A percentile compares a stretch with the other conserved stretches of the same genome.
Conservation (phyloP, 1,284 basidiomycete species). For the Agaricales sp. region DNA sequence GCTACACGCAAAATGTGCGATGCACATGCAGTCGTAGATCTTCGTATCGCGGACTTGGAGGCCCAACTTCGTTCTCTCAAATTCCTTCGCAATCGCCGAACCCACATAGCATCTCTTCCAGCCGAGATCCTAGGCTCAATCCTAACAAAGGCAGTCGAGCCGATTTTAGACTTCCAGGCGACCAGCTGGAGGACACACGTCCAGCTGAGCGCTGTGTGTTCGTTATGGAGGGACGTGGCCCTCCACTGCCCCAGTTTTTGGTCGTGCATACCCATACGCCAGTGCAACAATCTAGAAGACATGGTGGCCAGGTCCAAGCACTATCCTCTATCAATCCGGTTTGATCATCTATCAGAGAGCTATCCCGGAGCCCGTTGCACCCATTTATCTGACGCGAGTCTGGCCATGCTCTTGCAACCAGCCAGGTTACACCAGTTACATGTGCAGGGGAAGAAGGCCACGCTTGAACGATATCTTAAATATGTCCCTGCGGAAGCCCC, state of each 20-base stretch:
- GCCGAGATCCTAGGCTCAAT: not conserved
- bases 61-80: not conserved
- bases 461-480: too few species aligned
- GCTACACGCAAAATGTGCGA: too few species aligned
- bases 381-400: too few species aligned
- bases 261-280: not conserved
- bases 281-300: not conserved
- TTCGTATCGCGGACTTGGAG: too few species aligned
- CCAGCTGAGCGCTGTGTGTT: not conserved
- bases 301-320: not conserved
- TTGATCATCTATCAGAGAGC: too few species aligned
- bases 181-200: not conserved
- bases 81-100: not conserved
- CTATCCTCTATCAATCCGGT: not conserved
- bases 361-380: too few species aligned
- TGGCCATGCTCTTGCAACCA: too few species aligned
- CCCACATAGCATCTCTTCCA: not conserved
- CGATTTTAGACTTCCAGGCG: not conserved
- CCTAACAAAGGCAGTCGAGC: not conserved
- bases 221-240: not conserved
- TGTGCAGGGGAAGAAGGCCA: too few species aligned
- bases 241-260: not conserved
- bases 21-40: too few species aligned
- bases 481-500: too few species aligned
- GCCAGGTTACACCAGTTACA: too few species aligned